These are phyloP conservation scores for Carallia brachiata DNA, from an alignment of 345 rosid species.

Conservation along the genomic window DNA sequence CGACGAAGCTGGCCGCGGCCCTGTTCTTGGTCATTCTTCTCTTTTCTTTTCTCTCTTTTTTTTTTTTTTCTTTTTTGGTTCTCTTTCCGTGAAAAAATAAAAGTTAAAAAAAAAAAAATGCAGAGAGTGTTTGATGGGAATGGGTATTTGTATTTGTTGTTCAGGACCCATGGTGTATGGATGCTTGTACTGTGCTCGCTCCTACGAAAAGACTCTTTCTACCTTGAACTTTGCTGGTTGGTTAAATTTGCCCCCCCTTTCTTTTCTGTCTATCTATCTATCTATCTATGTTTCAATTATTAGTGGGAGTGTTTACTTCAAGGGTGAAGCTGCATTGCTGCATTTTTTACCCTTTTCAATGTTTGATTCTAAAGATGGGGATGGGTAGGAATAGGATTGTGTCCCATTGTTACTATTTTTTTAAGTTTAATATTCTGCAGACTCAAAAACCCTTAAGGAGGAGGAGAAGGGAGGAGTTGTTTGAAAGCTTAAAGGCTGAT, in stretches of 20 bases:
- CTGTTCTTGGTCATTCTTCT: conserved; percentile 57
- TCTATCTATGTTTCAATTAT: no score
- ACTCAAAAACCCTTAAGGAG: conserved; percentile 93
- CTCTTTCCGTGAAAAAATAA: neutral
- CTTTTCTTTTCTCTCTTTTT: neutral
- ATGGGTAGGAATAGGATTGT: neutral
- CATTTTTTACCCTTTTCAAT: no score
- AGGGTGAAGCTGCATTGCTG: neutral
- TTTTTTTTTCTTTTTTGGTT: conserved; percentile 2
- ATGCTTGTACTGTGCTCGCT: conserved; percentile 82
- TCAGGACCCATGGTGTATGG: conserved; percentile 99
- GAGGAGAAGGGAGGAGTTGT: conserved; percentile 85
- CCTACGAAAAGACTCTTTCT: conserved; percentile 72
- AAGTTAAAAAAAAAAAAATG: no score
- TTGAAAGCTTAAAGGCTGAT: conserved; percentile 64
- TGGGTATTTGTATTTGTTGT: conserved; percentile 8
- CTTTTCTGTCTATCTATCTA: neutral
- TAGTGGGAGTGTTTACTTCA: neutral
- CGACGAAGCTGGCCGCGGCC: conserved; percentile 97
- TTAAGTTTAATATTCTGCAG: conserved; percentile 30
- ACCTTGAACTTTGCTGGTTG: conserved; percentile 78
- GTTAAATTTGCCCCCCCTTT: neutral
- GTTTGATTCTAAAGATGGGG: neutral
- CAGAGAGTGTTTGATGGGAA: neutral
- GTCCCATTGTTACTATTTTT: neutral